Percentiles rank a stretch among this genome's conserved stretches.
phyloP scores from a whole-genome alignment of 371 early-diverging fungal genomes.

The Fennellomyces sp. region DNA sequence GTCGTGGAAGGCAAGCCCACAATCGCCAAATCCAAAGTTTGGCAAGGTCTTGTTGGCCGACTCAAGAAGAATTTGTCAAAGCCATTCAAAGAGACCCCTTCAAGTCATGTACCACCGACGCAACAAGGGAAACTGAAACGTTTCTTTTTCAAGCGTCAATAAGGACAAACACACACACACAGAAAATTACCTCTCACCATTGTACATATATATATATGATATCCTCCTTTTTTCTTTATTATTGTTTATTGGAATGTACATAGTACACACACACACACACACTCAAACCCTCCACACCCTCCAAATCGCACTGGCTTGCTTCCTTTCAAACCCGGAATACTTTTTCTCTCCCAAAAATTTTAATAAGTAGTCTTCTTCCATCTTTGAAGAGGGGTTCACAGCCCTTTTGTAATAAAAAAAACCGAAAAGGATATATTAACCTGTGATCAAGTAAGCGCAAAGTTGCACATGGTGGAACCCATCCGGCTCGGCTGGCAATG shows the following conservation, averaged over 20 bases:
- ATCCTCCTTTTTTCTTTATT: not conserved
- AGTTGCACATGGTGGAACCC: not conserved
- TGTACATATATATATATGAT: conserved; percentile 7
- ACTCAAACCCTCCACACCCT: not conserved
- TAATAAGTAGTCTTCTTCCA: not conserved
- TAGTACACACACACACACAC: not conserved
- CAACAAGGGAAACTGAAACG: not conserved
- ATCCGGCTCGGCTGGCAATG: not conserved
- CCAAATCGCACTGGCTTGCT: not conserved
- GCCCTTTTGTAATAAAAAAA: conserved; percentile 3
- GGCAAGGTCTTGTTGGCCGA: conserved; percentile 6
- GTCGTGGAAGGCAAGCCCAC: not conserved
- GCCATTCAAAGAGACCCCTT: not conserved
- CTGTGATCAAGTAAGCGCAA: not conserved
- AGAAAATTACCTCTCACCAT: conserved; percentile 3
- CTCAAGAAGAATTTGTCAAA: conserved; percentile 2
- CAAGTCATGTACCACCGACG: not conserved
- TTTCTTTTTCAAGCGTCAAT: not conserved
- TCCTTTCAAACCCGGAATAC: too few relatives aligned
- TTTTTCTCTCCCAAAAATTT: not conserved
- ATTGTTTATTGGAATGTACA: conserved; percentile 3
- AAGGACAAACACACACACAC: too few relatives aligned
- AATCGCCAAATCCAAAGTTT: conserved; percentile 3
- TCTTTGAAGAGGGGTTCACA: not conserved
- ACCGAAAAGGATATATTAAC: conserved; percentile 6